Evolutionary conservation across 2,329 filamentous ascomycete genomes (phyloP), one percentile per base, ranked within the genome.

Genomic region (Acephala macrosclerotiorum): DNA sequence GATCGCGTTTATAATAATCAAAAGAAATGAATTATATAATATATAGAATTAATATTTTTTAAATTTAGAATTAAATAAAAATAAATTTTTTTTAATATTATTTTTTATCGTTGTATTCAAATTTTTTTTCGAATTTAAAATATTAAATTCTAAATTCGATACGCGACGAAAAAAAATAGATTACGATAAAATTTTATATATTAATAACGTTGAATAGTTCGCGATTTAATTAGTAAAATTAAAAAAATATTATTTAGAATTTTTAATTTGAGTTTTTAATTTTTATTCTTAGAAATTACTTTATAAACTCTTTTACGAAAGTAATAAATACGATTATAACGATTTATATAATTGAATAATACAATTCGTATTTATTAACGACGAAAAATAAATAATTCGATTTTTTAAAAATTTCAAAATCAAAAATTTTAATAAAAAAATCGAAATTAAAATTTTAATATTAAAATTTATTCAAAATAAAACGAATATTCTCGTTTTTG

Each of bases 401-500:
- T 69, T 69, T 65, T 60, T 66, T 12, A 62, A 63, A 45, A 45
- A 55, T 7, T 45, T 60, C 26, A 69, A 64, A 36, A 60, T 66
- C 40, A 66, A 61, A 56, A 59, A 63, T 45, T 60, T 63, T 8
- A 63, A 66, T 55, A 63, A 68, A 55, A 69, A 66, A 60, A 61
- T 69, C 20, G 49, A 58, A 49, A 47, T 59, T 55, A 63, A 69
- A 61, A 63, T 64, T 33, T 64, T 55, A 29, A 40, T 63, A 2
- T 64, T 70, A 64, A 61, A 40, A 33, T 66, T 63, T 35, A 36
- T 69, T 38, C 66, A 59, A 56, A 55, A 66, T 36, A 64, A 53
- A 47, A 70, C 68, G 11, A n/a, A 56, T 33, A 63, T 70, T 51
- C 68, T 64, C 33, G 67, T 70, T 25, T 67, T 63, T 47, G 64